Percentiles rank a stretch among this genome's conserved stretches.
Conservation (phyloP, 1,284 basidiomycete genomes). For the Ceratobasidium sp. region DNA sequence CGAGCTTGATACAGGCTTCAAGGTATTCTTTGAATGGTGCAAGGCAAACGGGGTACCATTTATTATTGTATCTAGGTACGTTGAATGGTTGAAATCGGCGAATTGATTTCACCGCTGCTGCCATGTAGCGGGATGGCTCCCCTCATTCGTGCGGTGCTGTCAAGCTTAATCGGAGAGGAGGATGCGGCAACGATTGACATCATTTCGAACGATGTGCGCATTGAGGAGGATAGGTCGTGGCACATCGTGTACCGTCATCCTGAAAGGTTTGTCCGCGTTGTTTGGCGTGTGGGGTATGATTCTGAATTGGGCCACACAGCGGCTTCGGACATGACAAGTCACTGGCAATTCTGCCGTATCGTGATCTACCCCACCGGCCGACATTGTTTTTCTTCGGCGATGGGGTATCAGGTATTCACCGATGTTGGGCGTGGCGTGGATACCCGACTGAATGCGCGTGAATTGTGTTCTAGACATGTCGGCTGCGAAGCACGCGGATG, state of each 20-base stretch:
- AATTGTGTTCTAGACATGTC: conserved; percentile 72
- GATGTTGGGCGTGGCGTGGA: conserved; percentile 83
- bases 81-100: conserved; percentile 3
- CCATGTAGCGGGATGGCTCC: conserved; percentile 87
- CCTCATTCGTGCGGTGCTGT: conserved; percentile 86
- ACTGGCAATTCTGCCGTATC: conserved; percentile 88
- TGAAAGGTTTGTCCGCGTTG: conserved; percentile 65
- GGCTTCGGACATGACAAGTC: conserved; percentile 94
- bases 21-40: conserved; percentile 84
- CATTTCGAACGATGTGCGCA: conserved; percentile 86
- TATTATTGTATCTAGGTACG: conserved; percentile 90
- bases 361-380: conserved; percentile 73
- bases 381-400: conserved; percentile 95
- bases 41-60: conserved; percentile 81
- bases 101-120: neutral
- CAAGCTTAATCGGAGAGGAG: conserved; percentile 77
- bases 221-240: conserved; percentile 78
- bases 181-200: conserved; percentile 83
- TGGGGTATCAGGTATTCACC: conserved; percentile 82
- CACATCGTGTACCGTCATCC: conserved; percentile 89
- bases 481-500: conserved; percentile 88
- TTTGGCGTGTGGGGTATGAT: neutral
- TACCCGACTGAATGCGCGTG: conserved; percentile 54
- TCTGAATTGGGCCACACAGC: conserved; percentile 56
- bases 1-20: conserved; percentile 87